Evolutionary conservation across 1,284 basidiomycete species (phyloP).

Genomic region (Porodaedalea pini): DNA sequence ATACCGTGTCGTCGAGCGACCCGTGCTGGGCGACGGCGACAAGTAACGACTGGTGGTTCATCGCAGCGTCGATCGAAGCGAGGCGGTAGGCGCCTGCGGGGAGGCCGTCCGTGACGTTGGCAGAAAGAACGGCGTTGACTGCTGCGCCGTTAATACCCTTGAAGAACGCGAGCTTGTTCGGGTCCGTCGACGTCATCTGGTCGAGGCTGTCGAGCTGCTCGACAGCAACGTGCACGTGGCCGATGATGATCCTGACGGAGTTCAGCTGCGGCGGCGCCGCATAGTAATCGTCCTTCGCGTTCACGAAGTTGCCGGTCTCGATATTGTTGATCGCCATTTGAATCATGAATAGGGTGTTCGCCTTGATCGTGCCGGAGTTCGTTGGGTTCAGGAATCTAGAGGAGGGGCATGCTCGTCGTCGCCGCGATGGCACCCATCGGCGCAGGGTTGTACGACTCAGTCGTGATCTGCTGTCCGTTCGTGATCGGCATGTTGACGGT

Average conservation of each 20-base stretch:
- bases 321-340: conserved; percentile 46
- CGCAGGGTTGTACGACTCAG: conserved; percentile 39
- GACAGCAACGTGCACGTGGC: conserved; percentile 66
- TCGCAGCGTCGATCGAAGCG: conserved; percentile 46
- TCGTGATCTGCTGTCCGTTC: conserved; percentile 42
- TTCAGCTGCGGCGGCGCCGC: conserved; percentile 59
- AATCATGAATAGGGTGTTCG: conserved; percentile 47
- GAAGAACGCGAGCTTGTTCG: conserved; percentile 64
- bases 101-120: conserved; percentile 56
- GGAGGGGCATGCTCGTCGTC: conserved; percentile 43
- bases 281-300: conserved; percentile 53
- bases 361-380: conserved; percentile 42
- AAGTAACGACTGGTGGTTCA: conserved; percentile 61
- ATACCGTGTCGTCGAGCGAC: conserved; percentile 56
- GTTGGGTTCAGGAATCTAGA: conserved; percentile 45
- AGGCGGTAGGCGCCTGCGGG: conserved; percentile 55
- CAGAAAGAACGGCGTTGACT: conserved; percentile 47
- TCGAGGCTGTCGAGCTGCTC: conserved; percentile 50
- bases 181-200: conserved; percentile 54
- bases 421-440: conserved; percentile 45
- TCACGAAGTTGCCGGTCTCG: conserved; percentile 51
- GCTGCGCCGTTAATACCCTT: conserved; percentile 54
- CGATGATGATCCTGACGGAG: conserved; percentile 46
- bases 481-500: conserved; percentile 34
- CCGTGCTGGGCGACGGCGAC: conserved; percentile 58